Base-by-base conservation (phyloP, 495 filamentous ascomycete species). In the Lasiosphaeriaceae sp. region DNA sequence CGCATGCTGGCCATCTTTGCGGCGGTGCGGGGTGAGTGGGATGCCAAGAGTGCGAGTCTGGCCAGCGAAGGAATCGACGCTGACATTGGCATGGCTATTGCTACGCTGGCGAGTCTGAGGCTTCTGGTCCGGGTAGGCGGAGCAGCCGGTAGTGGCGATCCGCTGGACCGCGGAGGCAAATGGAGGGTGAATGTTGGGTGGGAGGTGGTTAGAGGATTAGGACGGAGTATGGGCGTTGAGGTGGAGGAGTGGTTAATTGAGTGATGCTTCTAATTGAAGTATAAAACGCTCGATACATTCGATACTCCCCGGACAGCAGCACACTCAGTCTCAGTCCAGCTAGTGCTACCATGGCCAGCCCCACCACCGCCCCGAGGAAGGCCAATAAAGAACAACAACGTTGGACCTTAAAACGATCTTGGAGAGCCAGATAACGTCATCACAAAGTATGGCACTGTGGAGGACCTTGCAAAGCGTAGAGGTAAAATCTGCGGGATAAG, bases 1-100 rank as follows among this genome's bases (percentile, higher is more conserved):
- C 79, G 94, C 3, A 77, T 96, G 71, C 74, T 96, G 20, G 90
- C 93, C 0, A 95, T 98, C 23, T 92, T 93, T 61, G 85, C 87
- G 23, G 86, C 88, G 1, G 85, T 97, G 44, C 73, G 88, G 34
- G 86, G 86, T 1, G 86, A 92, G 55, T 82, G 85, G 59, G 77
- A 84, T 14, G 74, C 75, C 7, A 52, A 60, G 49, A 12, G 16
- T 3, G 20, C 21, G 11, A 21, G 23, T 2, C 17, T n/a, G 52
- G 65, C 70, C 29, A 60, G 65, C 23, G 64, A 63, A 17, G 19
- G 76, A 69, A 76, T 80, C 20, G 77, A 81, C 34, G 83, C 83
- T n/a, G 83, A 88, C 51, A 74, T 89, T 8, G 83, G 84, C 50
- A 81, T 82, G 63, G 86, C 89, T 58, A 79, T 97, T 29, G 86